Percentiles rank a stretch among this genome's conserved stretches.
phyloP scores from a whole-genome alignment of 2,329 filamentous ascomycete genomes.

The Keithomyces neogunnii region DNA sequence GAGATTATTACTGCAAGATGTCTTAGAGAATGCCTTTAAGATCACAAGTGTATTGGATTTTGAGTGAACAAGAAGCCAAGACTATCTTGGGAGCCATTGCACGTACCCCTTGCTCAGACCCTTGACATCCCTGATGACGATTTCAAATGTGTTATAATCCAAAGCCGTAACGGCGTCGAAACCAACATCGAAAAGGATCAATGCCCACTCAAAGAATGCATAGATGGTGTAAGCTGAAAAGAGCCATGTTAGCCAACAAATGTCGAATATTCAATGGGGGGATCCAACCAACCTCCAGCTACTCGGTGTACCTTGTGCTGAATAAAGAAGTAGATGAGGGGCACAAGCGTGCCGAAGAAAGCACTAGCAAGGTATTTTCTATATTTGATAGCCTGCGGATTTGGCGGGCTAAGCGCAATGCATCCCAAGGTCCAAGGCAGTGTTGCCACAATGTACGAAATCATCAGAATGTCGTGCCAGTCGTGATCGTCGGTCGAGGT shows the following conservation, averaged over 20 bases:
- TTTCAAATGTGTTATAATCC: constrained; percentile 83
- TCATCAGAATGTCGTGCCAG: constrained; percentile 99
- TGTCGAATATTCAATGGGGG: background rate
- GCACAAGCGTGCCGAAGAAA: constrained; percentile 87
- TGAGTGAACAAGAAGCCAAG: constrained; percentile 23
- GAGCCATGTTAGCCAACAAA: constrained; percentile 3
- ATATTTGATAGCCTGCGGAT: constrained; percentile 75
- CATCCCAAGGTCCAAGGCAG: constrained; percentile 93
- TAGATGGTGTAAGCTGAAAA: constrained; percentile 85
- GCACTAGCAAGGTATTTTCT: constrained; percentile 73
- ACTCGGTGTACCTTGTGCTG: constrained; percentile 96
- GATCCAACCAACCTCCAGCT: constrained; percentile 64
- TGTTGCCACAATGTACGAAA: constrained; percentile 89
- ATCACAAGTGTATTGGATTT: constrained; percentile 22
- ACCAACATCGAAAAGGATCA: constrained; percentile 89
- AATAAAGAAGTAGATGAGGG: constrained; percentile 93
- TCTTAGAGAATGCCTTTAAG: constrained; percentile 31
- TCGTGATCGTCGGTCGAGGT: constrained; percentile 97
- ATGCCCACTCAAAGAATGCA: constrained; percentile 94
- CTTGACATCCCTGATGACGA: constrained; percentile 82
- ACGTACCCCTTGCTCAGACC: constrained; percentile 97
- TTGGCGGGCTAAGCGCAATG: constrained; percentile 77
- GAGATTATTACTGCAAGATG: constrained; percentile 35
- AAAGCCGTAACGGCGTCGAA: constrained; percentile 93
- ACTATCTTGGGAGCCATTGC: constrained; percentile 85